Base-by-base conservation (phyloP, 306 rosid species). In the Argentina anserina region DNA sequence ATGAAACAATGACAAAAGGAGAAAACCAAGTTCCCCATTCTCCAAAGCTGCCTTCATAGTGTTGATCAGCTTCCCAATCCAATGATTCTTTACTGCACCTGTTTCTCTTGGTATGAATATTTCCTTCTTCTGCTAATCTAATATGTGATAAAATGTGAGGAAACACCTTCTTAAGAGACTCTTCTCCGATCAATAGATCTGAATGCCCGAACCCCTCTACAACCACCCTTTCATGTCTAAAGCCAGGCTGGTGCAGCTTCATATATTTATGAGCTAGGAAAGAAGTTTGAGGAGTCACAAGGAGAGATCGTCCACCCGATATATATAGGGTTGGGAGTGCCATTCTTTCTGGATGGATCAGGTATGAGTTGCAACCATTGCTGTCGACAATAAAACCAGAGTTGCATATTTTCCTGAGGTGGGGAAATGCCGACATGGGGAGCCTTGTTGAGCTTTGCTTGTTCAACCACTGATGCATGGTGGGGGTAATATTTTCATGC, bases 131-230 rank as follows among this genome's bases (percentile, higher is more conserved):
- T 41, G 63, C 75, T 13, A 53, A 34, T 66, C 47, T 41, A 15
- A 76, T 76, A 34, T 76, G 84, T 37, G 75, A 76, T 10, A 67
- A 2, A 59, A 76, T 76, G 67, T 67, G 81, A 42, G 81, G 78
- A 64, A 81, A 76, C 40, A 81, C 81, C 45, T 41, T 39, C 67
- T 81, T 76, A 40, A 37, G 6, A 36, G 84, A 76, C 47, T 76
- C 72, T 36, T 80, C 81, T 39, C 84, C 84, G 28, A 81, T 81
- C 81, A 81, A 72, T 13, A 81, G 36, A 69, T 76, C 84, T 0
- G 72, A 76, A 81, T 81, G 84, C 53, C 78, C 81, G n/a, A 76
- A 81, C 25, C 84, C 78, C 41, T 76, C 78, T 53, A 76, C 81
- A 39, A 76, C 84, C 14, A 76, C 75, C 64, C 78, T 71, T 71